A percentile compares a stretch with the other conserved stretches of the same genome.
Conservation (phyloP, 2,329 filamentous ascomycete species). For the Colletotrichum melonis region DNA sequence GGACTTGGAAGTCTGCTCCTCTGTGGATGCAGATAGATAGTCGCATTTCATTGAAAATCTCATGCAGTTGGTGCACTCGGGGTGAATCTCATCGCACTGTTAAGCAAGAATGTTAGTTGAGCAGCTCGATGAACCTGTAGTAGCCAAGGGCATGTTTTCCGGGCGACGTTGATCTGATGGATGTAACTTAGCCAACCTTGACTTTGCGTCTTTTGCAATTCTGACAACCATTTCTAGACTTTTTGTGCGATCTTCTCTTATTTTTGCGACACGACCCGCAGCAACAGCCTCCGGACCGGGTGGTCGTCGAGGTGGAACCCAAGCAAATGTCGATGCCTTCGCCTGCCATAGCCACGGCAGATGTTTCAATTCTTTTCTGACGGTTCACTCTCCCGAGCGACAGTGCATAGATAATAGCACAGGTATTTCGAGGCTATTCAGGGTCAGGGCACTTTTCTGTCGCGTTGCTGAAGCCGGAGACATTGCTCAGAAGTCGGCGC, state of each 20-base stretch:
- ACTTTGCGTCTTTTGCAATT: slow-evolving; percentile 34
- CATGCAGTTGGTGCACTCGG: slow-evolving; percentile 29
- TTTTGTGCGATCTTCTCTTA: slow-evolving; percentile 1
- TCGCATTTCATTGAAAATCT: slow-evolving; percentile 31
- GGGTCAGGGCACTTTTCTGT: not conserved
- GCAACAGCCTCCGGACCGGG: not conserved
- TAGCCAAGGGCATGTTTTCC: not conserved
- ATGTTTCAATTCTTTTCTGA: not conserved
- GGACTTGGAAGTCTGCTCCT: not conserved
- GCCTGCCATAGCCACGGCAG: not conserved
- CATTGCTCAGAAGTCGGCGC: not conserved
- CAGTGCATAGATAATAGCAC: too few species aligned
- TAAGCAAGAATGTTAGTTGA: not conserved
- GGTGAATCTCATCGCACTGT: slow-evolving; percentile 35
- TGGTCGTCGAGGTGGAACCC: not conserved
- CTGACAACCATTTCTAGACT: slow-evolving; percentile 31
- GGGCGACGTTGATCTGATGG: too few species aligned
- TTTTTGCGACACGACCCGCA: not conserved
- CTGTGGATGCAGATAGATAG: not conserved
- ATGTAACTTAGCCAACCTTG: slow-evolving; percentile 7
- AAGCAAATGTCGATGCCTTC: not conserved
- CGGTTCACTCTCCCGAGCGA: too few species aligned
- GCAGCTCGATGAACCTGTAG: not conserved
- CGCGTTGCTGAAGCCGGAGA: not conserved
- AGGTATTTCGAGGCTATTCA: not conserved